These are phyloP conservation scores for Hirschioporus abietinus DNA, from an alignment of 768 basidiomycete genomes.

Conservation along the genomic window DNA sequence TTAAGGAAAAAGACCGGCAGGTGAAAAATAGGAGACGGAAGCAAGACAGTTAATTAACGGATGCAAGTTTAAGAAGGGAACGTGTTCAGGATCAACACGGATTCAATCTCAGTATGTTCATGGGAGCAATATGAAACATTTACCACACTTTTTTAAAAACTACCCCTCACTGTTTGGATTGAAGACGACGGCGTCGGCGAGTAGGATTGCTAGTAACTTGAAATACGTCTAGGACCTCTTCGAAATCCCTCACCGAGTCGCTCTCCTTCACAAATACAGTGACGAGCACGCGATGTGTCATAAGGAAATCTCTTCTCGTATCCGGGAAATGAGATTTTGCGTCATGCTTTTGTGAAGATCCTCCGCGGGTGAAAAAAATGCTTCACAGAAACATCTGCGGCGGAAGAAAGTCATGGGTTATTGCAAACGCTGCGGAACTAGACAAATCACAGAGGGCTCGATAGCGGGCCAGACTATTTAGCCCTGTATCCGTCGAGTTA, in stretches of 20 bases:
- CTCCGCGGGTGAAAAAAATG: background rate
- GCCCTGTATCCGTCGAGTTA: background rate
- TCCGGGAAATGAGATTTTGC: background rate
- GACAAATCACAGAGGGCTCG: background rate
- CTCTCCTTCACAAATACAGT: background rate
- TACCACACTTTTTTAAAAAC: background rate
- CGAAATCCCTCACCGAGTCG: too few species aligned
- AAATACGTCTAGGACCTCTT: too few species aligned
- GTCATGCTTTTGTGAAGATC: background rate
- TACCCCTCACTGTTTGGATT: too few species aligned
- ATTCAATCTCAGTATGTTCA: background rate
- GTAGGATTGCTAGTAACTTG: too few species aligned
- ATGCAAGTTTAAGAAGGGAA: background rate
- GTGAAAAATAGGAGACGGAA: background rate
- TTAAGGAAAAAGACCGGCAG: too few species aligned
- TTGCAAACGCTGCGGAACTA: background rate
- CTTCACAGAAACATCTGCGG: background rate
- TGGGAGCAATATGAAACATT: background rate
- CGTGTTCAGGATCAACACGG: background rate
- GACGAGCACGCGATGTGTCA: background rate
- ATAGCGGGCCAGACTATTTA: background rate
- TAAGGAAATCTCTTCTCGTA: background rate
- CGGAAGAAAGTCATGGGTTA: background rate
- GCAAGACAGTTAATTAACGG: background rate
- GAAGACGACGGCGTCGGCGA: too few species aligned